Base-by-base conservation (phyloP, 768 basidiomycete genomes). In the Trametes sanguinea region DNA sequence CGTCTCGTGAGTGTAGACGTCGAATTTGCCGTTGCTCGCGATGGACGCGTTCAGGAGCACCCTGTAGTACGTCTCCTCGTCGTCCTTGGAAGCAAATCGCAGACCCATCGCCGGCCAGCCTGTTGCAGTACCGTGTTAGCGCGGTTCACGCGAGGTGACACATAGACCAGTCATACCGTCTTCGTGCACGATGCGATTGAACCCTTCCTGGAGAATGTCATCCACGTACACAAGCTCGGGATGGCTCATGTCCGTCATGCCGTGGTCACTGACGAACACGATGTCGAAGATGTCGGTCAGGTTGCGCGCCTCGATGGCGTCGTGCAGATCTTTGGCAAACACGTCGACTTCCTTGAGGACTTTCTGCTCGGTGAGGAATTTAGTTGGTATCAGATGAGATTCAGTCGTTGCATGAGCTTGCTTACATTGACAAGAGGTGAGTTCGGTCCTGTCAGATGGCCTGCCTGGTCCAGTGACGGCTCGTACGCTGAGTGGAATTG, bases 81-180 rank as follows among this genome's bases (percentile, higher is more conserved):
- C 89, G 1, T 81, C 78, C n/a, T 73, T 75, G 1, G 80, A 66
- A 16, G 76, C 71, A 77, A 96, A 94, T 29, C 94, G 84, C 54
- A 97, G 74, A 2, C 95, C 95, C 80, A 93, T 89, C 1, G 88
- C 83, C 10, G 94, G 95, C 94, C 93, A 95, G 44, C 95, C 86
- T 83, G 63, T 4, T 30, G 1, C 7, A n/a, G 43, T 17, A 51
- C 2, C 7, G 11, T 11, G 30, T 50, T 14, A 14, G 45, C 16
- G 17, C 17, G 11, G 16, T 39, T 30, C 11, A 30, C 10, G 11
- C 32, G 22, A 54, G n/a, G 16, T 42, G 3, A 4, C 30, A 9
- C 17, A 29, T 4, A 1, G 27, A 10, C 3, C 16, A n/a, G 11
- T 17, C 16, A 33, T 50, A 82, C 80, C 90, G 62, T 96, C 94